Evolutionary conservation across 2,329 filamentous ascomycete species (phyloP), one percentile per base, ranked within the genome.

Genomic region (Chrysoporthe austroafricana): DNA sequence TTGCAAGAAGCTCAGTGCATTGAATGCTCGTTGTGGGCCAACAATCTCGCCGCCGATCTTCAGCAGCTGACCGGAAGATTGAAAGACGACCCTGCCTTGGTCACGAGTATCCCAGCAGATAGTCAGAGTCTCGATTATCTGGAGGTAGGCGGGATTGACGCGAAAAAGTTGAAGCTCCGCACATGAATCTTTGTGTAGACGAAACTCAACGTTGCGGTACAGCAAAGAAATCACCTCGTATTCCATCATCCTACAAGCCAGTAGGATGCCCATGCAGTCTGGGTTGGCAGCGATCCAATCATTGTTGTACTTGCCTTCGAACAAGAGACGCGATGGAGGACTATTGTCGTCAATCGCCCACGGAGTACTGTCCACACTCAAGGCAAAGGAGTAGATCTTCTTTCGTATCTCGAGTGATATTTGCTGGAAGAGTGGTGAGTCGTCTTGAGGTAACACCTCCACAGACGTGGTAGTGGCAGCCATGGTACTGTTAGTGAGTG

Each of bases 181-280:
- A 32, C 4, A 16, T 26, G 13, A 34, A 16, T 13, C 32, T 11
- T 13, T 13, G 13, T 13, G 32, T 34, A 54, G 26, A 16, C 26
- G 50, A 32, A 26, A 3, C 50, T 62, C 44, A 9, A 62, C 60
- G 6, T 46, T 34, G 44, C 14, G 32, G 60, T 62, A 62, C 18
- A 62, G 4, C 18, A 62, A 16, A 21, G 44, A 6, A 3, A 16
- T 13, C 34, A 26, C 60, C 32, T 62, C 60, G 2, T 62, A 6
- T 13, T 62, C 26, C 21, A 52, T n/a, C 14, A 39, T 34, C 9
- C 36, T 62, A 32, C 60, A 62, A 26, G 32, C 48, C 60, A 36
- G 16, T n/a, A 62, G 9, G 4, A 62, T 46, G 11, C 60, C 44
- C 21, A 62, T 39, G 32, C 48, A 62, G 32, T 46, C 36, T 3